These are phyloP conservation scores for Heterococcus sp. DNA, from an alignment of 108 stramenopile species.

Conservation along the genomic window DNA sequence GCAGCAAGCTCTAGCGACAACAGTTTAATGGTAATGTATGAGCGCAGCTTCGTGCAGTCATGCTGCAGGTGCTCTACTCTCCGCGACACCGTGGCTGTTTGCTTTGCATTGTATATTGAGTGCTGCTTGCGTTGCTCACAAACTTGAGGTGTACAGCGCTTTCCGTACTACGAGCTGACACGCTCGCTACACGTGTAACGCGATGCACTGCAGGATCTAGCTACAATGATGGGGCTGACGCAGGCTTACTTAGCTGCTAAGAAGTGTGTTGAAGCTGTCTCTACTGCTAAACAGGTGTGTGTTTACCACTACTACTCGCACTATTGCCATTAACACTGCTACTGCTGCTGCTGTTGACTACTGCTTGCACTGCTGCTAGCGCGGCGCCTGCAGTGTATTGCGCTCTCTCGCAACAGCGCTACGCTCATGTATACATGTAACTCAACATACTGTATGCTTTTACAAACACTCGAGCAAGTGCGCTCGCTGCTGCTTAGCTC, in stretches of 20 bases:
- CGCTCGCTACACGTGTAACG: neutral
- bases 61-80: too few species aligned
- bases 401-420: neutral
- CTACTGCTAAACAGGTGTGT: neutral
- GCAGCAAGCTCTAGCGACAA: too few species aligned
- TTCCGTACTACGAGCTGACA: neutral
- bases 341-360: too few species aligned
- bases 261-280: neutral
- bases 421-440: neutral
- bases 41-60: too few species aligned
- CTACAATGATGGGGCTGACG: neutral
- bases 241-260: neutral
- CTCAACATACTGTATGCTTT: neutral
- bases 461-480: neutral
- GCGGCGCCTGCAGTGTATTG: neutral
- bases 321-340: too few species aligned
- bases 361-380: too few species aligned
- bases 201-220: neutral
- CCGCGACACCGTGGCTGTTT: too few species aligned
- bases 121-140: too few species aligned
- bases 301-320: too few species aligned
- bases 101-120: neutral
- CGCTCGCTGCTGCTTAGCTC: neutral
- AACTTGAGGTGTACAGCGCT: neutral
- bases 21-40: too few species aligned